Percentiles rank a stretch among this genome's conserved stretches.
Conservation (phyloP, 345 rosid genomes). For the Garcia nutans region DNA sequence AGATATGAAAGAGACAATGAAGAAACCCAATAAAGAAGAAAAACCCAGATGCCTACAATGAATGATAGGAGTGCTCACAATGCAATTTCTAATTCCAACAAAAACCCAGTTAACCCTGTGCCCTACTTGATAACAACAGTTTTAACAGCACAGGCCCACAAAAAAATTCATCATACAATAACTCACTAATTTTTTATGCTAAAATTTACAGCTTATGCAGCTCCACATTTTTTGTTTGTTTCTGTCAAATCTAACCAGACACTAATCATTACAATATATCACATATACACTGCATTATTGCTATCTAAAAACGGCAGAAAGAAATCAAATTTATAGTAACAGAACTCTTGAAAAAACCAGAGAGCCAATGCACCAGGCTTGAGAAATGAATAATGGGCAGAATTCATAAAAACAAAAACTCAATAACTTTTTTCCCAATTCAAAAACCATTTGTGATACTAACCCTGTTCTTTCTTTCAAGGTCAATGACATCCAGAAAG, state of each 20-base stretch:
- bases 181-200: conserved; percentile 9
- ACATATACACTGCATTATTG: conserved; percentile 7
- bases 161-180: conserved; percentile 27
- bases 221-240: conserved; percentile 25
- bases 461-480: conserved; percentile 3
- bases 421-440: neutral
- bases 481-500: conserved; percentile 3
- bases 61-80: conserved; percentile 29
- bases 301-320: neutral
- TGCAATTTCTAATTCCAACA: conserved; percentile 45
- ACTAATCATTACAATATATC: conserved; percentile 20
- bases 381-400: neutral
- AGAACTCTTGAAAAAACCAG: conserved; percentile 7
- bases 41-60: conserved; percentile 40
- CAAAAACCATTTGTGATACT: neutral
- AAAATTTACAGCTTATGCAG: conserved; percentile 29
- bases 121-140: conserved; percentile 47
- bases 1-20: conserved; percentile 43
- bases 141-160: conserved; percentile 60
- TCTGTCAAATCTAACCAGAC: conserved; percentile 22
- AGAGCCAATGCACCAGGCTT: neutral
- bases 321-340: neutral
- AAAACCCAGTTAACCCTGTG: conserved; percentile 31
- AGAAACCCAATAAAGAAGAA: conserved; percentile 39
- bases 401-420: neutral